These are phyloP conservation scores for Phycomyces blakesleeanus DNA, from an alignment of 192 early-diverging fungal species.

Conservation along the genomic window DNA sequence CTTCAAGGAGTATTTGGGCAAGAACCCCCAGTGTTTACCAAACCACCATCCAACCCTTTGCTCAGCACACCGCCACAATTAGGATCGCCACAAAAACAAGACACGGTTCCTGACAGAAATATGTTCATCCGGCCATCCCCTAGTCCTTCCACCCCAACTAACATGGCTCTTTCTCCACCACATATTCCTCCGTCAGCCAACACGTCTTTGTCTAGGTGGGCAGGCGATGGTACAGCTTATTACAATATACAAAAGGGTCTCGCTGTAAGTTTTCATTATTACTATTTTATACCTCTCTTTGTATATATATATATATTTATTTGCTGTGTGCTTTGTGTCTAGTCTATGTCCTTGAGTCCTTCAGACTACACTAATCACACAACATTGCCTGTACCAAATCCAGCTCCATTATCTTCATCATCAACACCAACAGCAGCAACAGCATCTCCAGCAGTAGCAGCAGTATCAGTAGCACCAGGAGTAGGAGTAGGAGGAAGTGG, in stretches of 20 bases:
- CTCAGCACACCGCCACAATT: constrained; percentile 28
- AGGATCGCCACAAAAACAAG: constrained; percentile 30
- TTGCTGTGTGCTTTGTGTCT: neutral
- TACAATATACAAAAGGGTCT: constrained; percentile 15
- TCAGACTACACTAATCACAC: too few species aligned
- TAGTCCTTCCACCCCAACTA: neutral
- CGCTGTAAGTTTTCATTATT: constrained; percentile 7
- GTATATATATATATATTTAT: neutral
- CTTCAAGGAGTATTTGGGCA: constrained; percentile 68
- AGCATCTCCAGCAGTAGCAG: neutral
- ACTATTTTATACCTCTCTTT: neutral
- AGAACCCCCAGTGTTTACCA: constrained; percentile 78
- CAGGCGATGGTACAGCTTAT: neutral
- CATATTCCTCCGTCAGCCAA: neutral
- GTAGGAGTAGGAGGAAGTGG: too few species aligned
- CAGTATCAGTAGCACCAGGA: neutral
- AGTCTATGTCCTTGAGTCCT: constrained; percentile 4
- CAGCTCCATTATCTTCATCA: constrained; percentile 17
- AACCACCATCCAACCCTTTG: constrained; percentile 28
- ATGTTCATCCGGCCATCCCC: neutral
- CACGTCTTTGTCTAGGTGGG: constrained; percentile 4
- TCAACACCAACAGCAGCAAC: constrained; percentile 28
- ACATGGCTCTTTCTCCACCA: neutral
- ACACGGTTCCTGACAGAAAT: constrained; percentile 16
- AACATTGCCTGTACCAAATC: neutral